These are phyloP conservation scores for Striga asiatica DNA, from an alignment of 257 asterid species.

Conservation along the genomic window DNA sequence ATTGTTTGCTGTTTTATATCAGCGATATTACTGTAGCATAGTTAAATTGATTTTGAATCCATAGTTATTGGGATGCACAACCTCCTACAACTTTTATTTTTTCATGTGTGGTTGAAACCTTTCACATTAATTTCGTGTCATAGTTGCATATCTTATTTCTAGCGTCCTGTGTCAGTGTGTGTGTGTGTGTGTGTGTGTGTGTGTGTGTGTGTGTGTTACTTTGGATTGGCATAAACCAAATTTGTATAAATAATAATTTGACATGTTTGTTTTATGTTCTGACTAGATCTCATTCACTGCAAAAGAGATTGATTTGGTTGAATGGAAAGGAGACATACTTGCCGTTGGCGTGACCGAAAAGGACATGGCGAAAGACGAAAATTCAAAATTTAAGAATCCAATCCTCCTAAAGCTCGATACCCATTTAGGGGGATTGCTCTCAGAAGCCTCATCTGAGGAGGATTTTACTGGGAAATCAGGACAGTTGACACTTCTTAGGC, in stretches of 20 bases:
- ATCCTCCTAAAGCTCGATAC: slow-evolving; percentile 67
- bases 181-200: too few species aligned
- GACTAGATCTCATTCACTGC: slow-evolving; percentile 69
- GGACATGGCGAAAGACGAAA: slow-evolving; percentile 72
- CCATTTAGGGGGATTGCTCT: slow-evolving; percentile 59
- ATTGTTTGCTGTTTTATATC: too few species aligned
- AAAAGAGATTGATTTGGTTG: slow-evolving; percentile 70
- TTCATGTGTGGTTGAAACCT: too few species aligned
- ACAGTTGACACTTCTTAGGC: slow-evolving; percentile 68
- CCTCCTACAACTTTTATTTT: too few species aligned
- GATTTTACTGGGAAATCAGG: slow-evolving; percentile 88
- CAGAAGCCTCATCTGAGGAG: slow-evolving; percentile 77
- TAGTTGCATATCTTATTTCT: too few species aligned
- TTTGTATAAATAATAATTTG: too few species aligned
- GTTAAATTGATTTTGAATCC: too few species aligned
- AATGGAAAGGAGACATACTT: slow-evolving; percentile 97
- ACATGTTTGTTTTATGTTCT: slow-evolving; percentile 5
- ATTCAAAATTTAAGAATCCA: slow-evolving; percentile 56
- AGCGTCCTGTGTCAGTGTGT: too few species aligned
- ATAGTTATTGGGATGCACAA: too few species aligned
- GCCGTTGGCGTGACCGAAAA: slow-evolving; percentile 82
- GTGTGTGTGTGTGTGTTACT: background rate
- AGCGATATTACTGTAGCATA: too few species aligned
- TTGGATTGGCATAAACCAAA: too few species aligned
- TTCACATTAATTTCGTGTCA: too few species aligned